Evolutionary conservation across 2,329 filamentous ascomycete genomes (phyloP).

Genomic region (Clonostachys chloroleuca): DNA sequence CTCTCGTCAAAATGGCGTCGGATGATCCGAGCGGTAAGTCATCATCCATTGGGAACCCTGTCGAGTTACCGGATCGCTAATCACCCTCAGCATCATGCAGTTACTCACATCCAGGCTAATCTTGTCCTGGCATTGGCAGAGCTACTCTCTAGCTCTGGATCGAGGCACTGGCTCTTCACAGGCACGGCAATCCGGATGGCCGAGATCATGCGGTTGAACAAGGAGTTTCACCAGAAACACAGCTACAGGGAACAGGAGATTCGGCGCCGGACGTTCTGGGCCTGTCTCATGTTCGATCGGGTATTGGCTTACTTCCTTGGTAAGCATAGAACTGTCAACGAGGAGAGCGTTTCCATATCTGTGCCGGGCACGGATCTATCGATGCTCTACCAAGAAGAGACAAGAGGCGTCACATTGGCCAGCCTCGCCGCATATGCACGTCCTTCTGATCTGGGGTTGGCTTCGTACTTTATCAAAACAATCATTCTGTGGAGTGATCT

Average conservation of each 20-base stretch:
- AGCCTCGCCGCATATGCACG: slow-evolving; percentile 3
- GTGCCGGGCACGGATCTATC: slow-evolving; percentile 8
- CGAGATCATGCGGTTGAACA: slow-evolving; percentile 14
- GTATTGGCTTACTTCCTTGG: slow-evolving; percentile 6
- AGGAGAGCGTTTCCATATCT: slow-evolving; percentile 4
- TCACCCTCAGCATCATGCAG: background rate
- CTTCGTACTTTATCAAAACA: slow-evolving; percentile 9
- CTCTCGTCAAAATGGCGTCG: slow-evolving; percentile 3
- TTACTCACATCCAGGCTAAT: slow-evolving; percentile 9
- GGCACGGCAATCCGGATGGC: slow-evolving; percentile 15
- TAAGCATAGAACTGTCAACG: slow-evolving; percentile 6
- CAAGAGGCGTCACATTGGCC: slow-evolving; percentile 6
- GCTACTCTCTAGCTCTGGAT: slow-evolving; percentile 11
- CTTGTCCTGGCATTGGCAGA: slow-evolving; percentile 11
- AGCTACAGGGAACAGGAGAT: slow-evolving; percentile 13
- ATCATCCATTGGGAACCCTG: background rate
- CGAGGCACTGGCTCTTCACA: slow-evolving; percentile 11
- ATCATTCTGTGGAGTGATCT: slow-evolving; percentile 10
- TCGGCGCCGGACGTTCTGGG: slow-evolving; percentile 16
- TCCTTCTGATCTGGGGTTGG: slow-evolving; percentile 10
- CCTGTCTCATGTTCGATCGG: slow-evolving; percentile 9
- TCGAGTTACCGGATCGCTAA: background rate
- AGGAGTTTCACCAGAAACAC: slow-evolving; percentile 13
- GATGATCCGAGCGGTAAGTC: slow-evolving; percentile 5
- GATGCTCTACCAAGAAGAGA: slow-evolving; percentile 7